A percentile compares a stretch with the other conserved stretches of the same genome.
Evolutionary conservation across 2,329 filamentous ascomycete genomes (phyloP).

Genomic region (Dactylellina cionopaga): DNA sequence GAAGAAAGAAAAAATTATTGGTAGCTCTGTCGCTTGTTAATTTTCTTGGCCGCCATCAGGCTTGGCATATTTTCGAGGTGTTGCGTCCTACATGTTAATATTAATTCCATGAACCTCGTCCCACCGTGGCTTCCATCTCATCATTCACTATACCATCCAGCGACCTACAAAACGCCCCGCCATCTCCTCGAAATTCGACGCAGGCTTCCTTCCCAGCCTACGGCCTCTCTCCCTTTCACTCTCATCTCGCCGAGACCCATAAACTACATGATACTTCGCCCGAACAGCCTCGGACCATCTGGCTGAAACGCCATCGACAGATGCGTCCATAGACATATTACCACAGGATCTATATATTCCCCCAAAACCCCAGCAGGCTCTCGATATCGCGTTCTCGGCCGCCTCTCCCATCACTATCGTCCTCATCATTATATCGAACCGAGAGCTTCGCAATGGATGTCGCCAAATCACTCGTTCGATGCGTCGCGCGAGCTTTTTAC

Average conservation of each 20-base stretch:
- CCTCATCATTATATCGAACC: neutral
- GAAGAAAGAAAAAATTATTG: neutral
- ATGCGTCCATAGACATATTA: constrained; percentile 39
- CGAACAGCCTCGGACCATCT: constrained; percentile 37
- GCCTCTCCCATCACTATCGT: neutral
- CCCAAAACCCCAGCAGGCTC: neutral
- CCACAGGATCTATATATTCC: neutral
- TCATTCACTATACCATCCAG: neutral
- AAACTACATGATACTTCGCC: constrained; percentile 27
- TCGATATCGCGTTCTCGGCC: neutral
- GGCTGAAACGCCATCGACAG: constrained; percentile 31
- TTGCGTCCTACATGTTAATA: constrained; percentile 2
- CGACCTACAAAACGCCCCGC: neutral
- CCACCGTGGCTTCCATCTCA: neutral
- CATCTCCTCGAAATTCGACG: neutral
- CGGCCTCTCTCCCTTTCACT: neutral
- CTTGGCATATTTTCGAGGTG: constrained; percentile 17
- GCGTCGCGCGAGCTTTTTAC: constrained; percentile 86
- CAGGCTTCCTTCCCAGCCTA: neutral
- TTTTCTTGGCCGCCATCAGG: neutral
- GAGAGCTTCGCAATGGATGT: constrained; percentile 69
- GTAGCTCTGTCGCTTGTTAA: neutral
- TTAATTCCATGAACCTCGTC: neutral
- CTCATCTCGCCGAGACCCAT: neutral
- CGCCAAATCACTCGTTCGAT: constrained; percentile 82